Base-by-base conservation (phyloP, 805 yeast species). In the Debaryomyces hansenii region DNA sequence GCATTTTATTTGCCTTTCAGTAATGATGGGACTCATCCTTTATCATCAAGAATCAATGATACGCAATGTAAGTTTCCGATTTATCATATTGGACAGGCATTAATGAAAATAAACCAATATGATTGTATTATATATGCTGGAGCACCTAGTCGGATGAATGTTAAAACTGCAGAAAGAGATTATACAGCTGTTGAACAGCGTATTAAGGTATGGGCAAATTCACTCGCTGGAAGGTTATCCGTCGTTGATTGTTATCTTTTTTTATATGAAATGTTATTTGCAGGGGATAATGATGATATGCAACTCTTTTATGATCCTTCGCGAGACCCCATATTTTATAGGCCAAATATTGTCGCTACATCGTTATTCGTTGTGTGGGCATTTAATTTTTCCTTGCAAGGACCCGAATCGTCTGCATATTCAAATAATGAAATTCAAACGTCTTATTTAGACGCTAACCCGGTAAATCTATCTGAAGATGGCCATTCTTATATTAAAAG, bases 221-320 rank as follows among this genome's bases (percentile, higher is more conserved):
- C 75, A 5, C 46, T 62, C 8, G 71, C 67, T 46, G 85, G 83
- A 5, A 72, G 72, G 47, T 63, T 78, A 16, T 73, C 82, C 15
- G 75, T 80, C 8, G 69, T 83, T 31, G 84, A 85, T 57, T 83
- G 85, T 21, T 80, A 80, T 49, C 66, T 79, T 53, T 69, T 82
- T 43, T 54, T 85, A 20, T 77, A 77, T 62, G 87, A 84, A 56
- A 77, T 78, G 75, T 77, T 79, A 51, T 58, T 84, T 38, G 79
- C 74, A 31, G 4, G 3, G 12, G 63, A 59, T 37, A 74, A 73
- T 31, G 80, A 75, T n/a, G 65, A 62, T 6, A 67, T 67, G 36
- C 16, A 12, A 8, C 34, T 31, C 16, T 33, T 47, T 31, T 80
- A 79, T 61, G 70, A 75, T 39, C 77, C 80, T 0, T 76, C 75